These are phyloP conservation scores for Rhizophlyctis rosea DNA, from an alignment of 192 early-diverging fungal genomes.

Conservation along the genomic window DNA sequence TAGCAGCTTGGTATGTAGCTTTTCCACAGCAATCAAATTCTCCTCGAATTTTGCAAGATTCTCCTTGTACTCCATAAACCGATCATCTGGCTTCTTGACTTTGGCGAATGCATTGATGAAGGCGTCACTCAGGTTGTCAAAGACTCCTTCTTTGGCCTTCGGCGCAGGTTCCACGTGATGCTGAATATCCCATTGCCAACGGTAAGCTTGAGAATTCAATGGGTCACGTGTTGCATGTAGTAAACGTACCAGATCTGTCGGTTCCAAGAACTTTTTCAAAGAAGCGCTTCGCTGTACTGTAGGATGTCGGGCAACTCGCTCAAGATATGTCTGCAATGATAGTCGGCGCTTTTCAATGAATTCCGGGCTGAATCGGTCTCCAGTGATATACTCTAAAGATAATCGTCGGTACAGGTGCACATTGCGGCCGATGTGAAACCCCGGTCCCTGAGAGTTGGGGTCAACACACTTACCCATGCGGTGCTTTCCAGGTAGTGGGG, in stretches of 20 bases:
- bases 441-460: too few species aligned
- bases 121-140: conserved; percentile 82
- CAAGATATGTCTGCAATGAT: conserved; percentile 79
- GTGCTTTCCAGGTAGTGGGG: conserved; percentile 89
- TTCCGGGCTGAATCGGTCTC: conserved; percentile 88
- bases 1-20: conserved; percentile 59
- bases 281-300: conserved; percentile 65
- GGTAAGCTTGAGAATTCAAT: too few species aligned
- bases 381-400: conserved; percentile 83
- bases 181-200: too few species aligned
- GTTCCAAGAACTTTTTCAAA: conserved; percentile 80
- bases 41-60: conserved; percentile 80
- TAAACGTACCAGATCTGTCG: conserved; percentile 52
- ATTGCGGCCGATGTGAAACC: too few species aligned
- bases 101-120: conserved; percentile 87
- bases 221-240: background rate
- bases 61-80: conserved; percentile 81
- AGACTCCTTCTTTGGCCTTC: conserved; percentile 36
- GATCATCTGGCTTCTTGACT: conserved; percentile 83
- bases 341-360: conserved; percentile 81
- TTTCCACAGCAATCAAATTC: conserved; percentile 82
- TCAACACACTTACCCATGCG: conserved; percentile 67
- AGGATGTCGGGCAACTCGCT: conserved; percentile 80
- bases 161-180: background rate
- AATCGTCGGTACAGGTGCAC: too few species aligned